These are phyloP conservation scores for Russula griseocarnosa DNA, from an alignment of 768 basidiomycete genomes.

Conservation along the genomic window DNA sequence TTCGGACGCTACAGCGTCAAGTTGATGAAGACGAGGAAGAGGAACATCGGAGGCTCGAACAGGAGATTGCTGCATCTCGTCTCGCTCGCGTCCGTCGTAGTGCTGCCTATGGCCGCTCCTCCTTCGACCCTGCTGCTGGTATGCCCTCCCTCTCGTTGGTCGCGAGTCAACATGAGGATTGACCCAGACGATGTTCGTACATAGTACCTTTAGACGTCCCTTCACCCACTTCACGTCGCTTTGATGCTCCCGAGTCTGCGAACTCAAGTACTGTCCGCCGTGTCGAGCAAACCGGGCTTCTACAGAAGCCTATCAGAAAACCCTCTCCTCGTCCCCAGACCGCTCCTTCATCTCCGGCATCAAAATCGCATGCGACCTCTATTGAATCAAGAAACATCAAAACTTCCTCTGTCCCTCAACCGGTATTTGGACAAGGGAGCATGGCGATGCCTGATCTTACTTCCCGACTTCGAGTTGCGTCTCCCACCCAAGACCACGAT, in stretches of 20 bases:
- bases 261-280: not conserved
- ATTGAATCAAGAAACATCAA: slow-evolving; percentile 60
- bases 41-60: slow-evolving; percentile 63
- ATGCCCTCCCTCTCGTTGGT: slow-evolving; percentile 11
- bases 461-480: slow-evolving; percentile 22
- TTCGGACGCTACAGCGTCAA: slow-evolving; percentile 74
- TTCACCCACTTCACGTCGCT: slow-evolving; percentile 1
- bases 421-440: slow-evolving; percentile 70
- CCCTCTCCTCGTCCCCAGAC: slow-evolving; percentile 1
- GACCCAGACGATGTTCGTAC: slow-evolving; percentile 8
- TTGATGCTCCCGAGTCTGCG: not conserved
- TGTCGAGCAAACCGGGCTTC: slow-evolving; percentile 11
- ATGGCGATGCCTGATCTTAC: slow-evolving; percentile 74
- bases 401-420: slow-evolving; percentile 52
- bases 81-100: slow-evolving; percentile 46
- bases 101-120: slow-evolving; percentile 39
- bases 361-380: slow-evolving; percentile 74
- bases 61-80: slow-evolving; percentile 49
- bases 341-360: slow-evolving; percentile 34
- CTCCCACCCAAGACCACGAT: slow-evolving; percentile 6
- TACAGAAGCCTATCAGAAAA: slow-evolving; percentile 18
- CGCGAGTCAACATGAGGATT: slow-evolving; percentile 4
- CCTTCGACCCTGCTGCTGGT: slow-evolving; percentile 37
- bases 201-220: not conserved
- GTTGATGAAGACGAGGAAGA: slow-evolving; percentile 78